These are phyloP conservation scores for Sporisorium iseilematis-ciliati DNA, from an alignment of 1,284 basidiomycete species.

Conservation along the genomic window DNA sequence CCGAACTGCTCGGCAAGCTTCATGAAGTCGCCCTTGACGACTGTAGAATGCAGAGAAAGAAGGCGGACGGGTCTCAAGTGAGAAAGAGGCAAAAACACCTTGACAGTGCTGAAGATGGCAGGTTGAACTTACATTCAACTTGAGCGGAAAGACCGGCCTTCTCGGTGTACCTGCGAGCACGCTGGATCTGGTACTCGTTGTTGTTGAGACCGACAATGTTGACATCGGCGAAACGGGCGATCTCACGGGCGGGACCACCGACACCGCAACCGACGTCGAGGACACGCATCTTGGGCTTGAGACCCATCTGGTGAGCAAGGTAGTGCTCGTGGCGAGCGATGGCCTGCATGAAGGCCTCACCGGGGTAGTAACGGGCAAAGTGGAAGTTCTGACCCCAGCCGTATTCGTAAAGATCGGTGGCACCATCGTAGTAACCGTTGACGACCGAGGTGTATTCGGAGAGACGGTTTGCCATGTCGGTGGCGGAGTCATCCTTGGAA, in stretches of 20 bases:
- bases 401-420: conserved; percentile 96
- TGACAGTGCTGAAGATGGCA: not conserved
- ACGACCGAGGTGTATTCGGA: conserved; percentile 92
- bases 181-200: conserved; percentile 93
- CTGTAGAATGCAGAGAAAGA: conserved; percentile 1
- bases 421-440: conserved; percentile 97
- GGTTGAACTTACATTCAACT: conserved; percentile 74
- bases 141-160: conserved; percentile 82
- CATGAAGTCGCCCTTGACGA: conserved; percentile 84
- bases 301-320: conserved; percentile 77
- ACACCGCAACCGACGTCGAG: conserved; percentile 98
- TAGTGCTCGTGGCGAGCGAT: conserved; percentile 98
- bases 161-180: conserved; percentile 86
- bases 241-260: conserved; percentile 95
- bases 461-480: conserved; percentile 81
- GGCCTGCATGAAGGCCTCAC: conserved; percentile 84
- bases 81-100: not conserved
- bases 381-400: conserved; percentile 95
- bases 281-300: conserved; percentile 88
- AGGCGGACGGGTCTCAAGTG: not conserved
- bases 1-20: conserved; percentile 92
- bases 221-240: conserved; percentile 89
- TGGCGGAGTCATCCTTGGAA: conserved; percentile 78
- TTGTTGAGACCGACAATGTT: conserved; percentile 93
- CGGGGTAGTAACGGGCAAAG: conserved; percentile 97